These are phyloP conservation scores for Dioscorea cayenensis DNA, from an alignment of 116 monocot species.

Conservation along the genomic window DNA sequence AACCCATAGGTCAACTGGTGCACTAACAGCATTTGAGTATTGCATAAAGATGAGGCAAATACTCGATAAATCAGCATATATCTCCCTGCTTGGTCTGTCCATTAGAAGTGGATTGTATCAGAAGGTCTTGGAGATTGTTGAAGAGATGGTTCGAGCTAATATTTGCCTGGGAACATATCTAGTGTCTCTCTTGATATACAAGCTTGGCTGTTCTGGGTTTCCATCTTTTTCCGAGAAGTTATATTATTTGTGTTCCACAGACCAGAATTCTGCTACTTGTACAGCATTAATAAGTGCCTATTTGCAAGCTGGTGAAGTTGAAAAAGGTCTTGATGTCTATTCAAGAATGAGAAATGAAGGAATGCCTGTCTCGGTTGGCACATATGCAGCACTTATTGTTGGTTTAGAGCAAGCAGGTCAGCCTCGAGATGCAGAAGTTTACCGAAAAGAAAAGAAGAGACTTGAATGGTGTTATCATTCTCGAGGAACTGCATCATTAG, in stretches of 20 bases:
- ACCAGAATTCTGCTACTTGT: slow-evolving; percentile 49
- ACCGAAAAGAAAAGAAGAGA: slow-evolving; percentile 47
- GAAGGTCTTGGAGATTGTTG: slow-evolving; percentile 37
- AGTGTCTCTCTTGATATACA: slow-evolving; percentile 41
- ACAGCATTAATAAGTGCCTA: slow-evolving; percentile 59
- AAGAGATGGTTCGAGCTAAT: slow-evolving; percentile 43
- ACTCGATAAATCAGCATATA: slow-evolving; percentile 41
- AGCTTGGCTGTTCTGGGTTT: slow-evolving; percentile 51
- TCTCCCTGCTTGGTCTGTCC: slow-evolving; percentile 51
- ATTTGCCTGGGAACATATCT: slow-evolving; percentile 52
- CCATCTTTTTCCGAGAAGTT: slow-evolving; percentile 34
- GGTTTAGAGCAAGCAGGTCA: slow-evolving; percentile 52
- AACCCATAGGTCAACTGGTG: slow-evolving; percentile 26
- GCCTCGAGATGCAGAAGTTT: slow-evolving; percentile 42
- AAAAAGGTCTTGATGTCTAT: slow-evolving; percentile 47
- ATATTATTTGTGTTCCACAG: slow-evolving; percentile 34
- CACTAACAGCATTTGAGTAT: slow-evolving; percentile 43
- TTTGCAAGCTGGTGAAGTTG: slow-evolving; percentile 45
- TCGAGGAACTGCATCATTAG: slow-evolving; percentile 14
- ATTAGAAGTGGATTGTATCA: slow-evolving; percentile 38
- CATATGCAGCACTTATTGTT: slow-evolving; percentile 49
- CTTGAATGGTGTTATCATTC: slow-evolving; percentile 25
- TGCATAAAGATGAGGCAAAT: slow-evolving; percentile 25
- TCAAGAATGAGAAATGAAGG: slow-evolving; percentile 42
- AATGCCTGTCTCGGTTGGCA: slow-evolving; percentile 41